Conservation (phyloP, 2,329 filamentous ascomycete species). For the Didymella arachidicola region DNA sequence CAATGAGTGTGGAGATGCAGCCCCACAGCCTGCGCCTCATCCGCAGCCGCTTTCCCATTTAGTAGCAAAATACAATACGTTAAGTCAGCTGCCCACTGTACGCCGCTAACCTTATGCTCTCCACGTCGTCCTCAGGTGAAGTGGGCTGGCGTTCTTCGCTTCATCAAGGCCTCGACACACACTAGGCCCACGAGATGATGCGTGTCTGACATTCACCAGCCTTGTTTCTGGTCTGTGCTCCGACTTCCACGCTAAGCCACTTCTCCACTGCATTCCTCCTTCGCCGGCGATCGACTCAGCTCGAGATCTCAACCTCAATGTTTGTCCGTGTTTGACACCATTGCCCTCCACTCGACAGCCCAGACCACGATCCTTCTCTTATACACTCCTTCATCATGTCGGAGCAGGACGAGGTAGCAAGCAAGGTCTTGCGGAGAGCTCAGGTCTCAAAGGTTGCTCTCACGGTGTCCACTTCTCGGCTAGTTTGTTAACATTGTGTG, state of each 20-base stretch:
- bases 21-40: neutral
- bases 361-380: conserved; percentile 15
- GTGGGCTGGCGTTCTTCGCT: conserved; percentile 15
- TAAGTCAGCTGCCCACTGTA: conserved; percentile 1
- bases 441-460: conserved; percentile 53
- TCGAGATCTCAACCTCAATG: conserved; percentile 19
- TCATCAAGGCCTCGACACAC: conserved; percentile 13
- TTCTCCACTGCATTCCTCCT: conserved; percentile 24
- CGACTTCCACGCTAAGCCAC: conserved; percentile 15
- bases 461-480: conserved; percentile 18
- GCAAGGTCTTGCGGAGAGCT: conserved; percentile 53
- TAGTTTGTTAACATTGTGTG: conserved; percentile 11
- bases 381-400: conserved; percentile 40
- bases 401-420: conserved; percentile 52
- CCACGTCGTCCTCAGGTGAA: neutral
- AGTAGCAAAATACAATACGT: conserved; percentile 6
- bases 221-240: conserved; percentile 20
- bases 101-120: neutral
- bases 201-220: conserved; percentile 21
- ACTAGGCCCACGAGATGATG: conserved; percentile 18
- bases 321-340: conserved; percentile 11
- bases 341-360: conserved; percentile 9
- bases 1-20: neutral
- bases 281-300: conserved; percentile 21
- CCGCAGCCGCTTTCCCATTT: neutral